Evolutionary conservation across 164 flowering plant species (phyloP).

Genomic region (Vitis rupestris): DNA sequence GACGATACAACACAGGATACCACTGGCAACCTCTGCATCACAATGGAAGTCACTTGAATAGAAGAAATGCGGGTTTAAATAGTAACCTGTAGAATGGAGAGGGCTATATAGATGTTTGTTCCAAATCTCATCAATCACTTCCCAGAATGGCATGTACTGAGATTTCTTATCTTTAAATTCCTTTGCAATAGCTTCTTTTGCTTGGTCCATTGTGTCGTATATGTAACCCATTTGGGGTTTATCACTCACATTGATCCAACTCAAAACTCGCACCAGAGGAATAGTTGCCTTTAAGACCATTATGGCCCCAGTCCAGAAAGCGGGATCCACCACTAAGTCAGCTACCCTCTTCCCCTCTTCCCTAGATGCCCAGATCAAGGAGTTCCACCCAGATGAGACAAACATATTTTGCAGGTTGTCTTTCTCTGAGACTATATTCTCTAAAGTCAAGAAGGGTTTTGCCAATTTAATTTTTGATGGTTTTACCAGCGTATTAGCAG

Average conservation of each 20-base stretch:
- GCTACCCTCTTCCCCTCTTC: slow-evolving; percentile 34
- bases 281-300: slow-evolving; percentile 40
- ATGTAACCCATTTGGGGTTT: slow-evolving; percentile 48
- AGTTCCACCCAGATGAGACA: slow-evolving; percentile 32
- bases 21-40: slow-evolving; percentile 60
- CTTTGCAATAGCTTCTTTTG: slow-evolving; percentile 50
- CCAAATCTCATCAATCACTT: slow-evolving; percentile 64
- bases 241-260: slow-evolving; percentile 24
- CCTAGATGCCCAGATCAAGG: slow-evolving; percentile 28
- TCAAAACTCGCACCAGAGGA: slow-evolving; percentile 50
- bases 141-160: slow-evolving; percentile 46
- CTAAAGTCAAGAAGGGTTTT: slow-evolving; percentile 35
- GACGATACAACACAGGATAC: slow-evolving; percentile 42
- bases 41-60: slow-evolving; percentile 42
- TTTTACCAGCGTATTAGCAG: slow-evolving; percentile 22
- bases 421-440: slow-evolving; percentile 31
- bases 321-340: slow-evolving; percentile 30
- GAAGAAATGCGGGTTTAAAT: slow-evolving; percentile 50
- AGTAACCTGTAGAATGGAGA: slow-evolving; percentile 72
- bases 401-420: slow-evolving; percentile 34
- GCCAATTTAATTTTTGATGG: slow-evolving; percentile 28
- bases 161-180: slow-evolving; percentile 31
- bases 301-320: slow-evolving; percentile 49
- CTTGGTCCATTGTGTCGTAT: slow-evolving; percentile 75
- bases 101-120: slow-evolving; percentile 55